These are phyloP conservation scores for Rosa lucieae DNA, from an alignment of 306 rosid genomes.

Conservation along the genomic window DNA sequence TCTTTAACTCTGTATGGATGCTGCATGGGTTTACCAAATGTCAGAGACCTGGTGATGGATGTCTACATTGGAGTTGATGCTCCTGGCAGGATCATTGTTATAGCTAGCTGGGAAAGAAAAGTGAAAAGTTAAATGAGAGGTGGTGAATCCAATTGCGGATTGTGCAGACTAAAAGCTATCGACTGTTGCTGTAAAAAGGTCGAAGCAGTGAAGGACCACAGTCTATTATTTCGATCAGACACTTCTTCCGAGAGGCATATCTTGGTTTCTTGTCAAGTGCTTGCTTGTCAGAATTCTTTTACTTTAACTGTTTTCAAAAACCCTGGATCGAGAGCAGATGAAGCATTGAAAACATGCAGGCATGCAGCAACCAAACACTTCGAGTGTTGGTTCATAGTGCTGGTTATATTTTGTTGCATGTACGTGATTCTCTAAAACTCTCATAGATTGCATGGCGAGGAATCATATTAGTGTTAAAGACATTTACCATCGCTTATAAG, in stretches of 20 bases:
- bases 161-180: slow-evolving; percentile 18
- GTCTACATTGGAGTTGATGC: not conserved
- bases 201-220: slow-evolving; percentile 41
- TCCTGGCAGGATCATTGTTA: not conserved
- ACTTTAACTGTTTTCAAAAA: not conserved
- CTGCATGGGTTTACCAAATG: not conserved
- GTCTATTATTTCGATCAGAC: slow-evolving; percentile 15
- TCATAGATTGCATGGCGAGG: not conserved
- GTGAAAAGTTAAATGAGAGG: slow-evolving; percentile 26
- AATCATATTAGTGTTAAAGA: not conserved
- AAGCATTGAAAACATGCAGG: not conserved
- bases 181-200: slow-evolving; percentile 16
- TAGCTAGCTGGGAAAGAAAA: not conserved
- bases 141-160: slow-evolving; percentile 54
- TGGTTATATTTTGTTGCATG: not conserved
- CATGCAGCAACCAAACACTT: not conserved
- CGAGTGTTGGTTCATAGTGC: not conserved
- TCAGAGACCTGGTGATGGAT: not conserved
- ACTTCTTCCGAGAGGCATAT: slow-evolving; percentile 7
- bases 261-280: slow-evolving; percentile 10
- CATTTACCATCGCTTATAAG: no score
- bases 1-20: not conserved
- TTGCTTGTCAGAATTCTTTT: slow-evolving; percentile 12
- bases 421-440: no score
- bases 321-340: not conserved